Evolutionary conservation across 352 stramenopile species (phyloP), one percentile per base, ranked within the genome.

Genomic region (Phytophthora pseudosyringae): DNA sequence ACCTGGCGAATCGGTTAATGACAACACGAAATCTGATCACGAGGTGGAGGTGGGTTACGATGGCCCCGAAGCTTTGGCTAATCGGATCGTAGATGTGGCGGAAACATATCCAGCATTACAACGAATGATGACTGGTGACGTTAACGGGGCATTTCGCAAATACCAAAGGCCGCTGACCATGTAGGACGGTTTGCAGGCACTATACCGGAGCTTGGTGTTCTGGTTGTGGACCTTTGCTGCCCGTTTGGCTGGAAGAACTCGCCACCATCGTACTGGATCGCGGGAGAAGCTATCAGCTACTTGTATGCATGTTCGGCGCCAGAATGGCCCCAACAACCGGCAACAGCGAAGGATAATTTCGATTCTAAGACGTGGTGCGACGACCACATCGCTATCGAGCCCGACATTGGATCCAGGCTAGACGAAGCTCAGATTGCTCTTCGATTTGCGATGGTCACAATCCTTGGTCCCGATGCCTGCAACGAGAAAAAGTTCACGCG

Each of bases 281-380:
- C 44, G 0, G 44, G 50, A 3, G 25, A 0, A 16, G 49, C 59
- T 13, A 67, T 67, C 1, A 38, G n/a, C 1, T 33, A 54, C 6
- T n/a, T 60, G 1, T 66, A 59, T 50, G 3, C 38, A 18, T 15
- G 21, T 15, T 62, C 50, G 10, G 6, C n/a, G 8, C 39, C 46
- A 5, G 9, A 6, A 3, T 61, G 49, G 43, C 9, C 41, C 0
- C 6, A 25, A 4, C 47, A 61, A 53, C 49, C 39, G 4, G 13
- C 28, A 4, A 0, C 1, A 2, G 39, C n/a, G 3, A 0, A 4
- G 21, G 3, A 1, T 11, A 28, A 0, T 58, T 65, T 36, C n/a
- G 48, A 71, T 29, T 28, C 29, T 1, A 65, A 54, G 36, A 25
- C 50, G 3, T 71, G 63, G 49, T 66, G 54, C 33, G 63, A 65